These are phyloP conservation scores for Kodamaea fungicola DNA, from an alignment of 1,139 yeast genomes.

Conservation along the genomic window DNA sequence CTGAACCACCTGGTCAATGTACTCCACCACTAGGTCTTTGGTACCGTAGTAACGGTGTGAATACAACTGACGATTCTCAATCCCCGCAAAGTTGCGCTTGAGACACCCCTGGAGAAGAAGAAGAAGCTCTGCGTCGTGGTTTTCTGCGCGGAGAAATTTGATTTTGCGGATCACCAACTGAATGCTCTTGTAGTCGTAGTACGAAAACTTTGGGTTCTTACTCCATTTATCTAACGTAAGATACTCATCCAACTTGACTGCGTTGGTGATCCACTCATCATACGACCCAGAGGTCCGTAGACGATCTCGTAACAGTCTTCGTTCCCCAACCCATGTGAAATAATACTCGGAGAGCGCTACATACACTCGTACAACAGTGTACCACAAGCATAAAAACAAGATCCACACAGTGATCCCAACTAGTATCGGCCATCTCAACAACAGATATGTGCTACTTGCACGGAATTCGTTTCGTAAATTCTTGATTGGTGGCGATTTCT, in stretches of 20 bases:
- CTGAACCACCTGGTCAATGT: conserved; percentile 49
- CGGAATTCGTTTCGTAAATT: conserved; percentile 39
- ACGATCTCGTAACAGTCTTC: conserved; percentile 46
- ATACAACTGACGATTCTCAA: conserved; percentile 67
- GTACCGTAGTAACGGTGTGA: conserved; percentile 78
- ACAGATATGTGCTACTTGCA: conserved; percentile 45
- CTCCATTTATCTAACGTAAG: conserved; percentile 66
- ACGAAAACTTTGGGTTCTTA: conserved; percentile 56
- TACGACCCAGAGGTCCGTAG: conserved; percentile 50
- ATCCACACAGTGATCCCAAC: conserved; percentile 54
- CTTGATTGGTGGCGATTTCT: conserved; percentile 3
- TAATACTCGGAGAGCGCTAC: conserved; percentile 63
- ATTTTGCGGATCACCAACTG: conserved; percentile 48
- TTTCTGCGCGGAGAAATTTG: conserved; percentile 27
- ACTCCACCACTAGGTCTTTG: conserved; percentile 54
- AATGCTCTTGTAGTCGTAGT: conserved; percentile 66
- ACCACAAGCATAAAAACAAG: conserved; percentile 42
- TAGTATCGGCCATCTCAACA: conserved; percentile 67
- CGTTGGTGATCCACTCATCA: conserved; percentile 61
- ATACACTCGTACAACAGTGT: conserved; percentile 53
- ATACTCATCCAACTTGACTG: conserved; percentile 53
- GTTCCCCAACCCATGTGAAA: conserved; percentile 58
- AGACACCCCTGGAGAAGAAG: conserved; percentile 63
- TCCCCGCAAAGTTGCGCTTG: conserved; percentile 74
- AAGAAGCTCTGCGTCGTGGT: conserved; percentile 46